Base-by-base conservation (phyloP, 2,329 filamentous ascomycete genomes). In the Colletotrichum sp. region DNA sequence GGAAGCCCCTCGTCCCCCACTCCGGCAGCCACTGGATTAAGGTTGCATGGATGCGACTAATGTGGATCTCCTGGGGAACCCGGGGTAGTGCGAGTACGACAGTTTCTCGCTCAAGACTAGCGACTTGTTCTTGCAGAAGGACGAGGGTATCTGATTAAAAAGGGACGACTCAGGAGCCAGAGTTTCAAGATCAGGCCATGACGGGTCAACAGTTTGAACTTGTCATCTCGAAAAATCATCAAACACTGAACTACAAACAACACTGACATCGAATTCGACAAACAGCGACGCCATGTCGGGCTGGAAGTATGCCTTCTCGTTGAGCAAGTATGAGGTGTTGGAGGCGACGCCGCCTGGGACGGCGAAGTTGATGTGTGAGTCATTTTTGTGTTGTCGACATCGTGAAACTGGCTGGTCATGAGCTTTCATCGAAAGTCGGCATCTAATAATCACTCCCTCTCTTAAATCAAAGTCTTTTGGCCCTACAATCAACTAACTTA, bases 291-390 rank as follows among this genome's bases (percentile, higher is more conserved):
- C 12, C 6, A 75, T 76, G 74, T 75, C 71, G 5, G 75, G 74
- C 24, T 80, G 78, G 78, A 79, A 77, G 30, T 71, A 79, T 52
- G 79, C 79, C 4, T 77, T 80, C 61, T 67, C 78, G 14, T n/a
- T 79, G 4, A 77, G 77, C 59, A 78, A 78, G 61, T 63, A 74
- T 34, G 78, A 79, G 16, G 71, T 80, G 13, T 52, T 65, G 7
- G 65, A 72, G 7, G 73, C 76, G 7, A 78, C 69, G 16, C 79
- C 79, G 5, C 77, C 79, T 4, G 79, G 79, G 14, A 80, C 79
- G 10, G 78, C 76, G n/a, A 70, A 60, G 12, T 71, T 79, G 18
- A 59, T 80, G n/a, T 72, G 79, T 79, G 57, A 71, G 77, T 71
- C 36, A 77, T 59, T 78, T 30, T 30, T 30, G 55, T 12, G 55